These are phyloP conservation scores for Chamaecyparis obtusa DNA, from an alignment of 75 land plant species.

Conservation along the genomic window DNA sequence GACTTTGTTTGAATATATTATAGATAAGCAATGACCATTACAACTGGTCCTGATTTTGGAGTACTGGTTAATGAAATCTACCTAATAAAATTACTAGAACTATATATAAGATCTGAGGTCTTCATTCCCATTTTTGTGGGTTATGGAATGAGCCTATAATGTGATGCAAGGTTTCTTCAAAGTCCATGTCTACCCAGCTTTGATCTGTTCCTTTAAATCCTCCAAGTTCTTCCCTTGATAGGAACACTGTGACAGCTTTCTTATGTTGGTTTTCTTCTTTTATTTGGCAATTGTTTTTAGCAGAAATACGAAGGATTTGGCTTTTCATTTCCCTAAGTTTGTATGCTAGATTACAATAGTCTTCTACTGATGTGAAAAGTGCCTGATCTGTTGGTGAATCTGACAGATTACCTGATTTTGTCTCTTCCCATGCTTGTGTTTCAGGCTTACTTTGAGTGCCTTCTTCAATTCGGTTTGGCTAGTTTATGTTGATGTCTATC, in stretches of 20 bases:
- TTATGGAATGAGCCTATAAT: neutral
- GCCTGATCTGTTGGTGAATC: neutral
- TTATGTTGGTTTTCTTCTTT: neutral
- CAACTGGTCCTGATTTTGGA: neutral
- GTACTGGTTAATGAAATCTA: neutral
- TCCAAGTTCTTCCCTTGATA: neutral
- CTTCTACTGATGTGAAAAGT: neutral
- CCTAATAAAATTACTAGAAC: neutral
- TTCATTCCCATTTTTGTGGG: neutral
- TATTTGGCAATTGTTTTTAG: too few species aligned
- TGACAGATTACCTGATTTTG: neutral
- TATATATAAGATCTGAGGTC: neutral
- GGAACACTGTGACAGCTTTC: neutral
- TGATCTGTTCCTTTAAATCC: neutral
- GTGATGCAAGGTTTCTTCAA: neutral
- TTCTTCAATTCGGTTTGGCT: neutral
- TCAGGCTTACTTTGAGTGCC: neutral
- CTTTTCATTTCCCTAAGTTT: too few species aligned
- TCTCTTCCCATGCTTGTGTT: neutral
- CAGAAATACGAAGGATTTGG: neutral
- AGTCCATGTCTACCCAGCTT: neutral
- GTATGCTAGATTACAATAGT: neutral
- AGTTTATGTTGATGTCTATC: neutral
- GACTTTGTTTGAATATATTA: neutral
- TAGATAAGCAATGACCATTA: neutral